A percentile compares a stretch with the other conserved stretches of the same genome.
phyloP scores from a whole-genome alignment of 1,139 yeast genomes.

The Suhomyces terraborum region DNA sequence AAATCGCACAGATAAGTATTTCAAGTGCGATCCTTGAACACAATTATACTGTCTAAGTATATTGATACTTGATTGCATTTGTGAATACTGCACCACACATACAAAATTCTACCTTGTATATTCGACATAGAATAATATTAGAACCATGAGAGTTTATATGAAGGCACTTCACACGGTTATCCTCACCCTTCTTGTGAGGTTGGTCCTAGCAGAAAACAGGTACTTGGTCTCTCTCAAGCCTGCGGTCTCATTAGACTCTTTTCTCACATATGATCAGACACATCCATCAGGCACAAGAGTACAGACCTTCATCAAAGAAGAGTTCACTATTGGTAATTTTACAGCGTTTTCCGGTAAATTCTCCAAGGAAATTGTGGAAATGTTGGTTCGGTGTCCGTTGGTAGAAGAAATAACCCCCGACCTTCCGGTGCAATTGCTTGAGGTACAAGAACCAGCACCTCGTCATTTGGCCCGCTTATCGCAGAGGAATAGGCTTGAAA shows the following conservation, averaged over 20 bases:
- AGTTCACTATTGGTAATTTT: conserved; percentile 61
- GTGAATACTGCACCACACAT: too few relatives aligned
- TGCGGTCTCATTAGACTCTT: conserved; percentile 33
- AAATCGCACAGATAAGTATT: too few relatives aligned
- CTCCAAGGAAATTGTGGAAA: conserved; percentile 46
- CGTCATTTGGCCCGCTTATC: conserved; percentile 69
- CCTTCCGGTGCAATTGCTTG: conserved; percentile 47
- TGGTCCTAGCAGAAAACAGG: conserved; percentile 4
- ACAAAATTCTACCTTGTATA: too few relatives aligned
- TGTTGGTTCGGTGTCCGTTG: conserved; percentile 48
- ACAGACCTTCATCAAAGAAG: conserved; percentile 44
- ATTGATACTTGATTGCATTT: conserved; percentile 1
- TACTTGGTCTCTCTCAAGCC: conserved; percentile 20
- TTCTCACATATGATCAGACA: conserved; percentile 40
- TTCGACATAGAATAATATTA: too few relatives aligned
- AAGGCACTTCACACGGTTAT: too few relatives aligned
- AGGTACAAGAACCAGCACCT: conserved; percentile 57
- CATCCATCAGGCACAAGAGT: conserved; percentile 38
- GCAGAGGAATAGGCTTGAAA: conserved; percentile 41
- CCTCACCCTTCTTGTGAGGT: background rate
- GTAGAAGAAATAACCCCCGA: conserved; percentile 66
- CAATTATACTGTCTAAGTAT: background rate
- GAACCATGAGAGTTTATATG: too few relatives aligned
- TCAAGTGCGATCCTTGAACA: too few relatives aligned
- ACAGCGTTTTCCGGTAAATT: conserved; percentile 66